Base-by-base conservation (phyloP, 164 flowering plant genomes). In the Magnolia sinica region DNA sequence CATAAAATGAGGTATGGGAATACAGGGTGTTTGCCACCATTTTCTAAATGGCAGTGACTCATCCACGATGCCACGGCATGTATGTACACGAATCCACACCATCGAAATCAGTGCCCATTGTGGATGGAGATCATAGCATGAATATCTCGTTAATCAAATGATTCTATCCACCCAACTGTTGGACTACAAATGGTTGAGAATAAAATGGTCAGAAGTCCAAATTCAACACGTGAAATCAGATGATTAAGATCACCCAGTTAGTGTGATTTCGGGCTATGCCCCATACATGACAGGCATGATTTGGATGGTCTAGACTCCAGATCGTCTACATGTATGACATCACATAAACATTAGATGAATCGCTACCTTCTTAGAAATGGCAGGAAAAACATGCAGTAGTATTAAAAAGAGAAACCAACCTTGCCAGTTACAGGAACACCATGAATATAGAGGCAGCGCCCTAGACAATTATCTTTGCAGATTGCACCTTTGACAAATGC, bases 361-460 rank as follows among this genome's bases (percentile, higher is more conserved):
- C 45, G 7, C 3, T 37, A 0, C 45, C 45, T 37, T 37, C 45
- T 37, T 37, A 37, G 45, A 3, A 37, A 13, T 59, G 64, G 64
- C 5, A 8, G 52, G 19, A 24, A 19, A 37, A 37, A 55, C 16
- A 14, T 55, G 61, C 13, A 55, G 61, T 55, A 55, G 4, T 11
- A 55, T 3, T 11, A 11, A 24, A 55, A 58, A 14, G 20, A 59
- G 50, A 68, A 24, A 76, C 31, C 67, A 85, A 94, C 99, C 93
- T 96, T 96, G 78, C 99, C 99, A 77, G 99, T 96, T 80, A 98
- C 99, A 77, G 99, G 99, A 82, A 96, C 99, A 81, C 99, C 99
- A 83, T 96, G 97, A 77, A 96, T 88, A 84, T 96, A 96, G 24
- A 96, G 86, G 88, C 99, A 96, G 63, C 97, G 95, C 13, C 99